phyloP scores from a whole-genome alignment of 1,284 basidiomycete genomes.

The Kalmanozyma brasiliensis region DNA sequence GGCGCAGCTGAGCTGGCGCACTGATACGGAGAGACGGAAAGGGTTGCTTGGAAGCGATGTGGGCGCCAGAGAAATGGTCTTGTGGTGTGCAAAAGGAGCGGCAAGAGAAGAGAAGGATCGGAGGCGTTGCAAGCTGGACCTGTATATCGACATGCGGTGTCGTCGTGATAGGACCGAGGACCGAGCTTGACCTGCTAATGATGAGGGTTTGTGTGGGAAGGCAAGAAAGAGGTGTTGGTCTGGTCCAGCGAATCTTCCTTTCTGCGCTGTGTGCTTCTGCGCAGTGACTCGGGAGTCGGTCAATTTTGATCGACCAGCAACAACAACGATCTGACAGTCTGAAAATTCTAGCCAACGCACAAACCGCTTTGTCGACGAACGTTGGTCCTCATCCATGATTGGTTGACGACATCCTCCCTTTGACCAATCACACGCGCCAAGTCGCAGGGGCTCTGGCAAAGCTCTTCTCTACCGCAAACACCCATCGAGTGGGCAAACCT shows the following conservation, averaged over 20 bases:
- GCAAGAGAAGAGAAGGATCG: slow-evolving; percentile 12
- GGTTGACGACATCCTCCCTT: slow-evolving; percentile 1
- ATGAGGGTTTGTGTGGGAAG: neutral
- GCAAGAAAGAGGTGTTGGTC: slow-evolving; percentile 6
- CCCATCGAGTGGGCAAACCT: neutral
- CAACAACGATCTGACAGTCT: slow-evolving; percentile 4
- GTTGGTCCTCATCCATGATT: slow-evolving; percentile 6
- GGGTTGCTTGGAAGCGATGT: neutral
- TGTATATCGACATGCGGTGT: slow-evolving; percentile 37
- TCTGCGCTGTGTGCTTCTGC: slow-evolving; percentile 5
- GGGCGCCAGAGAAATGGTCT: neutral
- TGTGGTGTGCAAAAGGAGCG: slow-evolving; percentile 6
- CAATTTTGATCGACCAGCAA: neutral
- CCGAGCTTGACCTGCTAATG: neutral
- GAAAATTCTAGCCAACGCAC: slow-evolving; percentile 10
- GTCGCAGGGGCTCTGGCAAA: neutral
- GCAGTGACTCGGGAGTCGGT: slow-evolving; percentile 38
- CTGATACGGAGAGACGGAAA: too few relatives aligned
- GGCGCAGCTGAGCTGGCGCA: slow-evolving; percentile 37
- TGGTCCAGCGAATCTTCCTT: slow-evolving; percentile 3
- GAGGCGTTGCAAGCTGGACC: slow-evolving; percentile 8
- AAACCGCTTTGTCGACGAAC: slow-evolving; percentile 11
- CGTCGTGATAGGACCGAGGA: neutral
- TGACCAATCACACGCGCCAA: slow-evolving; percentile 10
- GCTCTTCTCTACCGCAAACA: too few relatives aligned